Base-by-base conservation (phyloP, 441 rosid genomes). In the Dalechampia spathulata region DNA sequence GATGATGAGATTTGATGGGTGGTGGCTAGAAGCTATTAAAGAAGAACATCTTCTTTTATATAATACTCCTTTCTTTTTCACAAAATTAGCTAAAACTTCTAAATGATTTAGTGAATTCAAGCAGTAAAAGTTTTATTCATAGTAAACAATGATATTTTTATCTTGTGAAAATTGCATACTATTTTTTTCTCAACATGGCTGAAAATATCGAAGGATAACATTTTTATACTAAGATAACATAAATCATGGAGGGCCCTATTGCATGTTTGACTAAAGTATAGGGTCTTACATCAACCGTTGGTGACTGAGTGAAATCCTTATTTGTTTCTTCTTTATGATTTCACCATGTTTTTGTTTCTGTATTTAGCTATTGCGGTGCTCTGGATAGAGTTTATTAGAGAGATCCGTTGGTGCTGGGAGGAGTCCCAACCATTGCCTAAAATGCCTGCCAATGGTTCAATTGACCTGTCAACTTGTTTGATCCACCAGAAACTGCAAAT, bases 321-420 rank as follows among this genome's bases (percentile, higher is more conserved):
- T 20, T 32, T 52, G 15, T 60, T 56, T 58, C 55, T 27, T 56
- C 49, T 67, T 65, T 60, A 39, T 61, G 27, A 72, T 62, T 43
- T 22, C 19, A 36, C 42, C 30, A 41, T 49, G 22, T 48, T 37
- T 73, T 63, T 58, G 47, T 61, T 62, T 49, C 48, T 75, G 38
- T 63, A 37, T 67, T 57, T 64, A 93, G 99, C 99, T 61, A 85
- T 93, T 69, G 90, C 99, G 54, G 77, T 72, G 60, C 90, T 93
- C 65, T 93, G 99, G 99, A 65, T 90, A 67, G 99, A 94, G 72
- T 94, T 94, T 70, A 87, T 87, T 70, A 88, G 92, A 56, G 99
- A 94, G 83, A 85, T 87, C 62, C 95, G 95, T 58, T 94, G 93
- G 93, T 90, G 81, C 66, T 94, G 99, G 99, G 99, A 94, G 75